A percentile compares a stretch with the other conserved stretches of the same genome.
Evolutionary conservation across 2,329 filamentous ascomycete species (phyloP).

Genomic region (Mycogone perniciosa): DNA sequence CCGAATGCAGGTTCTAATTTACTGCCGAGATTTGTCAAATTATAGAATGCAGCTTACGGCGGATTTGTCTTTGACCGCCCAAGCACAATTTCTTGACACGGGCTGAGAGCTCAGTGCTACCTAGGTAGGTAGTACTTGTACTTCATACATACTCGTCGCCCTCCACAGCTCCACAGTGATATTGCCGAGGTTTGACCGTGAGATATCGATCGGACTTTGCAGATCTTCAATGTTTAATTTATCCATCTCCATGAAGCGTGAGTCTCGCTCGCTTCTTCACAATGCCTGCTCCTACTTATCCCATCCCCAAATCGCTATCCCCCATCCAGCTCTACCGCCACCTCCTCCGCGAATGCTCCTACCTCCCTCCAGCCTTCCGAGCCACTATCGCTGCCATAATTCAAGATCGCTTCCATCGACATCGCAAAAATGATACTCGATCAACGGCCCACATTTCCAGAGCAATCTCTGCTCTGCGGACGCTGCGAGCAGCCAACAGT

Average conservation of each 20-base stretch:
- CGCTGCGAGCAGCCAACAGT: constrained; percentile 46
- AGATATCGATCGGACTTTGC: neutral
- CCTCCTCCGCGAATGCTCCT: constrained; percentile 54
- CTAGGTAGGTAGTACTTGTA: neutral
- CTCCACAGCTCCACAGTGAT: neutral
- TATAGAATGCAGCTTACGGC: too few relatives aligned
- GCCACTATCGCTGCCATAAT: constrained; percentile 39
- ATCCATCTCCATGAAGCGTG: neutral
- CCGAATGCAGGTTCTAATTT: too few relatives aligned
- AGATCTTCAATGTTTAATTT: neutral
- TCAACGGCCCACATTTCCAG: constrained; percentile 29
- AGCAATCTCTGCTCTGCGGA: constrained; percentile 38
- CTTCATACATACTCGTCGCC: neutral
- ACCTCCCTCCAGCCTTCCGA: constrained; percentile 49
- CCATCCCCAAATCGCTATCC: constrained; percentile 20
- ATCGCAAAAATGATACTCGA: constrained; percentile 25
- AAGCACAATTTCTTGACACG: too few relatives aligned
- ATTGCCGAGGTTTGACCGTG: constrained; percentile 7
- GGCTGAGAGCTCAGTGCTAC: neutral
- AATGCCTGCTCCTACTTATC: constrained; percentile 25
- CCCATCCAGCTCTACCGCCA: constrained; percentile 46
- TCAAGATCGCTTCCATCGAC: constrained; percentile 39
- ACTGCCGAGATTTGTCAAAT: too few relatives aligned
- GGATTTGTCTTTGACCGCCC: too few relatives aligned
- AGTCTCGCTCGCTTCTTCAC: neutral